Evolutionary conservation across 441 rosid species (phyloP).

Genomic region (Arabidopsis lyrata): DNA sequence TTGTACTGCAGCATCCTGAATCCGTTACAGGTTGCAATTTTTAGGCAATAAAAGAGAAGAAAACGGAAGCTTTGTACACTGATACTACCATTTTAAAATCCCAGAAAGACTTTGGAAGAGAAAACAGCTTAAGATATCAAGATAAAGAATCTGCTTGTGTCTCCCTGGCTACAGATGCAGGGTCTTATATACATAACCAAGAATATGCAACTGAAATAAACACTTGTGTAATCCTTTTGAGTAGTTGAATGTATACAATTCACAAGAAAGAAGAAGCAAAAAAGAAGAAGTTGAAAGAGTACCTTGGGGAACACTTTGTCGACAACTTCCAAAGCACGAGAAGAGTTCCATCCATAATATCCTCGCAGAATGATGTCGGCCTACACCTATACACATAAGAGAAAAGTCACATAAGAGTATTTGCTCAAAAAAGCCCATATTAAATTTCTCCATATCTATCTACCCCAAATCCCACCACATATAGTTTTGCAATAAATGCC

Average conservation of each 20-base stretch:
- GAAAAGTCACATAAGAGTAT: conserved; percentile 21
- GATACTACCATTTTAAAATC: not conserved
- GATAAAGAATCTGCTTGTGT: too few species aligned
- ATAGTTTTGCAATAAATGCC: conserved; percentile 10
- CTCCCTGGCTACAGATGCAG: too few species aligned
- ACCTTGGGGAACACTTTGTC: conserved; percentile 92
- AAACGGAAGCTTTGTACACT: not conserved
- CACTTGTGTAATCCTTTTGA: not conserved
- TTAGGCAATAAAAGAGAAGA: not conserved
- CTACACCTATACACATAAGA: conserved; percentile 46
- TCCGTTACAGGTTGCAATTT: conserved; percentile 8
- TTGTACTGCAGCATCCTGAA: conserved; percentile 71
- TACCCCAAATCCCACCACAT: not conserved
- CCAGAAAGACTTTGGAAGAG: not conserved
- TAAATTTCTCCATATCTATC: conserved; percentile 2
- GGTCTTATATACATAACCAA: too few species aligned
- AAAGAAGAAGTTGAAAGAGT: conserved; percentile 5
- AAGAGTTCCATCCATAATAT: conserved; percentile 90
- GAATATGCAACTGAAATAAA: not conserved
- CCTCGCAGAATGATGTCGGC: conserved; percentile 90
- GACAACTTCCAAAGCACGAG: conserved; percentile 76
- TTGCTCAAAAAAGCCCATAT: conserved; percentile 19
- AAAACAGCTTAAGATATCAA: conserved; percentile 5
- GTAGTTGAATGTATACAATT: not conserved
- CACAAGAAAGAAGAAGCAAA: not conserved